Conservation (phyloP, 2,329 filamentous ascomycete genomes). For the Aspergillus chevalieri region DNA sequence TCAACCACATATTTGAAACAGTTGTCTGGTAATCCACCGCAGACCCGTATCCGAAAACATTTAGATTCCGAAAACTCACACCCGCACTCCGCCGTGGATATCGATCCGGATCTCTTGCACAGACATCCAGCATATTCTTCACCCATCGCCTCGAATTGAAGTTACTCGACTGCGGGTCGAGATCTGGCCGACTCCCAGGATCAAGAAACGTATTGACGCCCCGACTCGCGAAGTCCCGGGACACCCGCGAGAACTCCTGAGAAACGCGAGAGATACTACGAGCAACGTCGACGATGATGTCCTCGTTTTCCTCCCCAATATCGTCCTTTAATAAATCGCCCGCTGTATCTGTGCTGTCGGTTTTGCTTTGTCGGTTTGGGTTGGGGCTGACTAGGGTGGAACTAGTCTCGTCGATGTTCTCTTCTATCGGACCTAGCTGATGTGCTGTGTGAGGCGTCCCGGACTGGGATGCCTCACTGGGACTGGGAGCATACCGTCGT, state of each 20-base stretch:
- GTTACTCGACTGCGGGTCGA: conserved; percentile 37
- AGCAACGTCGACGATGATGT: conserved; percentile 24
- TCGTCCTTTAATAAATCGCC: conserved; percentile 11
- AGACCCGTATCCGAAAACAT: conserved; percentile 39
- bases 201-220: conserved; percentile 33
- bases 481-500: not conserved
- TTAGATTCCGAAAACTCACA: conserved; percentile 40
- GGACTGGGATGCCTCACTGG: not conserved
- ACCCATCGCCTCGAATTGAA: conserved; percentile 44
- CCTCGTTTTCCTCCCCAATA: conserved; percentile 15
- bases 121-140: conserved; percentile 33
- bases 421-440: too few relatives aligned
- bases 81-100: conserved; percentile 32
- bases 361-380: conserved; percentile 13
- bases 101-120: conserved; percentile 24
- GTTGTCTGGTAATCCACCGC: conserved; percentile 41
- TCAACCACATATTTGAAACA: conserved; percentile 39
- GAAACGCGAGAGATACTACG: conserved; percentile 27
- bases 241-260: conserved; percentile 8
- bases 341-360: conserved; percentile 1
- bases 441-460: not conserved
- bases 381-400: not conserved
- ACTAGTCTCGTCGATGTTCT: not conserved
- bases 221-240: not conserved
- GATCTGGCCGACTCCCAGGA: conserved; percentile 25